Conservation (phyloP, 192 early-diverging fungal genomes). For the Rhizoclosmatium sp. region DNA sequence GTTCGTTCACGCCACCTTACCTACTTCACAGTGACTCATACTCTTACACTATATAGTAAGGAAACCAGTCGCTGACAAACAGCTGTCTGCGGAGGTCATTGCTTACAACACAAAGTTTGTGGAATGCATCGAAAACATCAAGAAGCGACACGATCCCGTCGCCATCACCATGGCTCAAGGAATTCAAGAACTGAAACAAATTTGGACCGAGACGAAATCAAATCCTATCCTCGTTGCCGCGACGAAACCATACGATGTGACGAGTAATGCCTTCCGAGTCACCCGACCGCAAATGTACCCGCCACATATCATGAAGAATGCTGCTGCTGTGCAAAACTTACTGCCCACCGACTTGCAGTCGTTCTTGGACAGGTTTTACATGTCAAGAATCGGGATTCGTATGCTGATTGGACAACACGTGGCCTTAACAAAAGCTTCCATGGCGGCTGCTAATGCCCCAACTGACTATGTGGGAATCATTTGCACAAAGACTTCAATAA, state of each 20-base stretch:
- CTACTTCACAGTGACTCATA: not conserved
- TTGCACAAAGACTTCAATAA: slow-evolving; percentile 85
- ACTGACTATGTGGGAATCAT: slow-evolving; percentile 92
- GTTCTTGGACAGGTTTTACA: slow-evolving; percentile 95
- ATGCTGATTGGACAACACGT: slow-evolving; percentile 88
- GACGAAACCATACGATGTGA: slow-evolving; percentile 17
- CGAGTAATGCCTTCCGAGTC: slow-evolving; percentile 14
- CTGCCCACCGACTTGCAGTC: slow-evolving; percentile 80
- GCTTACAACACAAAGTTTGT: slow-evolving; percentile 87
- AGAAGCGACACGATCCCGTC: slow-evolving; percentile 91
- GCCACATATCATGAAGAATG: slow-evolving; percentile 9
- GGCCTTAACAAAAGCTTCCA: slow-evolving; percentile 45
- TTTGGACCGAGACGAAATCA: slow-evolving; percentile 56
- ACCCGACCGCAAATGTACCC: slow-evolving; percentile 19
- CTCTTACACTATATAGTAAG: not conserved
- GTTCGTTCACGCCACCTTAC: not conserved
- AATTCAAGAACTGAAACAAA: slow-evolving; percentile 89
- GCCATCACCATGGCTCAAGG: slow-evolving; percentile 84
- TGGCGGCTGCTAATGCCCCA: slow-evolving; percentile 9
- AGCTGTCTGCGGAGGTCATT: slow-evolving; percentile 53
- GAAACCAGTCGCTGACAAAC: not conserved
- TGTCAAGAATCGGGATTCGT: slow-evolving; percentile 97
- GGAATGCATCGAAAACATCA: slow-evolving; percentile 88
- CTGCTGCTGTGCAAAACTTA: slow-evolving; percentile 9
- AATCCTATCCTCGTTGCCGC: slow-evolving; percentile 8